A percentile compares a stretch with the other conserved stretches of the same genome.
phyloP scores from a whole-genome alignment of 768 basidiomycete species.

The Grammothele lineata region DNA sequence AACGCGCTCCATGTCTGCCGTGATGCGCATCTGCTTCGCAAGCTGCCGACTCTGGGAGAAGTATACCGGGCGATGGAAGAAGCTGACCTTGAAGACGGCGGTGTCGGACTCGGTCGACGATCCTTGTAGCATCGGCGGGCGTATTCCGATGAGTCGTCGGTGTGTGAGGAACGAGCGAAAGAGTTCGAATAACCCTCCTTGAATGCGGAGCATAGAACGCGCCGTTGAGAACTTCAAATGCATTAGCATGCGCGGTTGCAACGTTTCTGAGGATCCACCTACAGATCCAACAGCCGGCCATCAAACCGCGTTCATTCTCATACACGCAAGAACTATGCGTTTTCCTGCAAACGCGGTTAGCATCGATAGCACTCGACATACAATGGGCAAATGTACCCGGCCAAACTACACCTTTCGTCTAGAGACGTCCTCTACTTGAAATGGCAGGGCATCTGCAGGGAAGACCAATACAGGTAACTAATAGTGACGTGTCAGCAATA shows the following conservation, averaged over 20 bases:
- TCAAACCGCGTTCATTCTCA: constrained; percentile 90
- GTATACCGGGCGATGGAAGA: constrained; percentile 94
- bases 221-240: constrained; percentile 59
- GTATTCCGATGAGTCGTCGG: constrained; percentile 87
- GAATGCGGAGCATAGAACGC: constrained; percentile 91
- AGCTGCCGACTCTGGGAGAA: constrained; percentile 97
- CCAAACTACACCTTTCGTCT: constrained; percentile 13
- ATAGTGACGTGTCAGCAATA: constrained; percentile 13
- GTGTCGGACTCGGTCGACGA: constrained; percentile 96
- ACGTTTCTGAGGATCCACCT: constrained; percentile 44
- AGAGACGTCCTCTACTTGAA: constrained; percentile 29
- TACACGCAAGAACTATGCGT: constrained; percentile 66
- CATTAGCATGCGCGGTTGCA: background rate
- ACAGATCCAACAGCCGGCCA: constrained; percentile 88
- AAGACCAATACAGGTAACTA: constrained; percentile 23
- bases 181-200: constrained; percentile 78
- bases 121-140: constrained; percentile 93
- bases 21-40: constrained; percentile 99
- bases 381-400: constrained; percentile 1
- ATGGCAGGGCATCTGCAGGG: constrained; percentile 25
- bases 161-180: constrained; percentile 78
- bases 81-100: constrained; percentile 95
- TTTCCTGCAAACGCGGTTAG: constrained; percentile 36
- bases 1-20: constrained; percentile 96
- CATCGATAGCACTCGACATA: too few species aligned